A percentile compares a stretch with the other conserved stretches of the same genome.
Evolutionary conservation across 2,329 filamentous ascomycete species (phyloP).

Genomic region (Bimuria novae-zelandiae): DNA sequence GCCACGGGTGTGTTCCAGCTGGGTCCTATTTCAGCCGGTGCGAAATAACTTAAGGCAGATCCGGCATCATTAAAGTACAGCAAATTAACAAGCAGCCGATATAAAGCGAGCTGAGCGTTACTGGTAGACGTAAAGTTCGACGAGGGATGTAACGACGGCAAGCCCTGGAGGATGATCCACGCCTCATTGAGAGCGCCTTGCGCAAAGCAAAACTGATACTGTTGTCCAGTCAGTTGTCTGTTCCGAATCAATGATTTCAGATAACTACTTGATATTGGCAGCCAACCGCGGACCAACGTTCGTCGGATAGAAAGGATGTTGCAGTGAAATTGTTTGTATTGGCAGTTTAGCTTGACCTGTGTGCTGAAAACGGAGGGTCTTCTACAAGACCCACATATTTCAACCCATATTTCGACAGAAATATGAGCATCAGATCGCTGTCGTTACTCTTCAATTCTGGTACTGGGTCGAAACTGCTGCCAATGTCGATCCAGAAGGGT

Average conservation of each 20-base stretch:
- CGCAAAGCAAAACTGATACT: slow-evolving; percentile 16
- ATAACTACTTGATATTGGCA: slow-evolving; percentile 8
- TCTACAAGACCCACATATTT: slow-evolving; percentile 3
- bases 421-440: not conserved
- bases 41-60: not conserved
- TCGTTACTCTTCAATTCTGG: not conserved
- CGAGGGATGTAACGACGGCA: not conserved
- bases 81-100: not conserved
- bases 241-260: not conserved
- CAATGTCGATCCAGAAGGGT: not conserved
- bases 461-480: not conserved
- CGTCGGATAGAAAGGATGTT: slow-evolving; percentile 1
- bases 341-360: not conserved
- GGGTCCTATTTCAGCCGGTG: not conserved
- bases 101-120: not conserved
- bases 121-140: not conserved
- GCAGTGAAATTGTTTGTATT: not conserved
- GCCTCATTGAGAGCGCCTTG: not conserved
- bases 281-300: slow-evolving; percentile 1
- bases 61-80: not conserved
- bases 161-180: slow-evolving; percentile 10
- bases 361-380: slow-evolving; percentile 13
- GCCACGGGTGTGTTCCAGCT: not conserved
- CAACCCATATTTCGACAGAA: not conserved
- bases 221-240: not conserved